These are phyloP conservation scores for Cyclotella atomus DNA, from an alignment of 108 stramenopile species.

Conservation along the genomic window DNA sequence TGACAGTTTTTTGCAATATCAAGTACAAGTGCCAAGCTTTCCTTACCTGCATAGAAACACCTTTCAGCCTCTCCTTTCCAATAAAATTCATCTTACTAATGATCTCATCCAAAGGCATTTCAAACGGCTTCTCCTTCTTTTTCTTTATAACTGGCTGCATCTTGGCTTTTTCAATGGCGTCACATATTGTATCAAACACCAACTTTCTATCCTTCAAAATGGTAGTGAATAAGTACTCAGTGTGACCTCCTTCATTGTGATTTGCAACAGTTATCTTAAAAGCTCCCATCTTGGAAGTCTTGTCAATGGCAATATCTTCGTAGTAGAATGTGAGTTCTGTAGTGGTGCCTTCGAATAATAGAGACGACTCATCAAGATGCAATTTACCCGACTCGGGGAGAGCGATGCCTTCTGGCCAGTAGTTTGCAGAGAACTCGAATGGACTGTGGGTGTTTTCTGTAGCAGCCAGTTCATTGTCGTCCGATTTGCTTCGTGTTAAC, in stretches of 20 bases:
- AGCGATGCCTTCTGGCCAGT: neutral
- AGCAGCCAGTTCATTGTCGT: neutral
- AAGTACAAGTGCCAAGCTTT: neutral
- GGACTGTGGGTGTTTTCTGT: neutral
- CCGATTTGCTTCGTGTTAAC: neutral
- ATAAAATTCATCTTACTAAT: slow-evolving; percentile 39
- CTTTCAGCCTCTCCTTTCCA: slow-evolving; percentile 22
- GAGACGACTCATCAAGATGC: neutral
- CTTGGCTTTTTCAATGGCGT: slow-evolving; percentile 15
- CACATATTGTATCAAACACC: slow-evolving; percentile 20
- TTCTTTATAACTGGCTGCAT: neutral
- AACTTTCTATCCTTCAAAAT: slow-evolving; percentile 27
- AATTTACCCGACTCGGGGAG: slow-evolving; percentile 17
- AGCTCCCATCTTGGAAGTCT: slow-evolving; percentile 19
- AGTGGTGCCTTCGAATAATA: slow-evolving; percentile 12
- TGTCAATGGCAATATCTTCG: slow-evolving; percentile 6
- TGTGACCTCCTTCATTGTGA: neutral
- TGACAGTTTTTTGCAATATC: neutral
- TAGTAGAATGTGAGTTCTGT: slow-evolving; percentile 2
- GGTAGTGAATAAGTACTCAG: slow-evolving; percentile 17
- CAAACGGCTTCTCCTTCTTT: slow-evolving; percentile 21
- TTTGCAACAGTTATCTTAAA: neutral
- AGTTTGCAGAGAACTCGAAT: slow-evolving; percentile 3
- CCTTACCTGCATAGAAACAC: slow-evolving; percentile 18
- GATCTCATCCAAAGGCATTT: slow-evolving; percentile 16